Base-by-base conservation (phyloP, 306 rosid species). In the Gynostemma pentaphyllum region DNA sequence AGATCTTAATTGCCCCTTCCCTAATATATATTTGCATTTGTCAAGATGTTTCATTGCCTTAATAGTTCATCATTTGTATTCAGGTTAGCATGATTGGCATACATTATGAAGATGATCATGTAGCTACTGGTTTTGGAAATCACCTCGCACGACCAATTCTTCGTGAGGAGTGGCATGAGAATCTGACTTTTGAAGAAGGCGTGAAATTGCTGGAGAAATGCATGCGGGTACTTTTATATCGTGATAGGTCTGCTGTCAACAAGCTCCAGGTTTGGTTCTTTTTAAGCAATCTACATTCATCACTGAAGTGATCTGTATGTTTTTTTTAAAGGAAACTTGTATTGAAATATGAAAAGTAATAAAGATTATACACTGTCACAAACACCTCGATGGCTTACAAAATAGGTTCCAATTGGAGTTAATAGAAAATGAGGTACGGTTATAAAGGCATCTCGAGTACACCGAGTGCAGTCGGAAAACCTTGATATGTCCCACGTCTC, bases 81-180 rank as follows among this genome's bases (percentile, higher is more conserved):
- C 76, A 92, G 99, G 99, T 86, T 65, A 88, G 66, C 79, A 92
- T 92, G 99, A 92, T 92, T 48, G 99, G 99, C 32, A 72, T 88
- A 36, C 85, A 80, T 74, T 92, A 75, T 27, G 96, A 88, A 74
- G 99, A 92, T 72, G 64, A 82, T 55, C 96, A 91, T 74, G 95
- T 91, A 24, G 91, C 98, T 9, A 88, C 96, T 8, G 98, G 98
- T 26, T 87, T 88, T 67, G 99, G 99, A n/a, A 88, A 88, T 70
- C 99, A 92, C 68, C 95, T 92, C 57, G 96, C 99, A 47, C 81
- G 95, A 50, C 99, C 99, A 45, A 82, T 92, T 79, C 99, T 88
- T 52, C 99, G 96, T 47, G 99, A 86, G 9, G 99, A 88, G 79
- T 92, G 99, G 99, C 87, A 80, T 64, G 95, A 82, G 62, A 75